Base-by-base conservation (phyloP, 2,329 filamentous ascomycete genomes). In the Talaromyces sp. region DNA sequence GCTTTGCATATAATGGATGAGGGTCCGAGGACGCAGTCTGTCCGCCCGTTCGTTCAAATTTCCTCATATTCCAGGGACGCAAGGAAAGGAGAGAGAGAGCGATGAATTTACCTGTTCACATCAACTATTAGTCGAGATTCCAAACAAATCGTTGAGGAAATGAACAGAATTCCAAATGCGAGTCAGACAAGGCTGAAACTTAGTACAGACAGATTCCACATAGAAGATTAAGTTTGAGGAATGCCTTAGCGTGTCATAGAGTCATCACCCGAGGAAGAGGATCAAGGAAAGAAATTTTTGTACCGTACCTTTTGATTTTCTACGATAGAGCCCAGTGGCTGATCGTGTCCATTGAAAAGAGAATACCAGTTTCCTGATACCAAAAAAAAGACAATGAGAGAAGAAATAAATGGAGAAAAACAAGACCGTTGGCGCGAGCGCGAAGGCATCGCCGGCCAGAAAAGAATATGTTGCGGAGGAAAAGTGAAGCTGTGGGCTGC, bases 131-230 rank as follows among this genome's bases (percentile, higher is more conserved):
- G 63, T 60, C 63, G 4, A 26, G 32, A 32, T 26, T 51, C 26
- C 38, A 59, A 58, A 65, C 65, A 64, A 61, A 58, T 52, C 48
- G 60, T 58, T 59, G 59, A 61, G 61, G 56, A 68, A 63, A 59
- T 14, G 11, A 48, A 48, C 53, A 62, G 61, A 57, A 52, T 46
- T 21, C 43, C 29, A 11, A 50, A 38, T 51, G 58, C 63, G 52
- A 62, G 75, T 86, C 84, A 86, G 83, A 86, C 84, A 86, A 86
- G 84, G 84, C 84, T 86, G 84, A 86, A 86, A 86, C 84, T 87
- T 84, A 74, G 79, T 73, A 69, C 75, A 67, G 80, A 85, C 82
- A 83, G 79, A 80, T 83, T 86, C 83, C 81, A 85, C 83, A 86
- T 81, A 75, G 73, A 78, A 74, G 77, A 76, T 86, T 86, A 82